Evolutionary conservation across 2,329 filamentous ascomycete genomes (phyloP), one percentile per base, ranked within the genome.

Genomic region (Sodiomyces alkalinus): DNA sequence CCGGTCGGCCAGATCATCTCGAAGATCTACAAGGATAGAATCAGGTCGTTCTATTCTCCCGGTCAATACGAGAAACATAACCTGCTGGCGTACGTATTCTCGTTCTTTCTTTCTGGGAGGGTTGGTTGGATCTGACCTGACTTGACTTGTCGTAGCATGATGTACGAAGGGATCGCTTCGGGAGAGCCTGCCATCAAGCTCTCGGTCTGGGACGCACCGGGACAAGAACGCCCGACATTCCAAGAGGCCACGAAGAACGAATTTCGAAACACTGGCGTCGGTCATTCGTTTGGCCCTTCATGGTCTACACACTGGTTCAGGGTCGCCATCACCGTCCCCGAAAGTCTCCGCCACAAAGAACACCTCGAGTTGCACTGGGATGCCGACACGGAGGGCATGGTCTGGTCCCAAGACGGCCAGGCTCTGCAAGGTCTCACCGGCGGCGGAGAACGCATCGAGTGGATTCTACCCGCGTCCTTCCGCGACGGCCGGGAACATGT

Each of bases 261-360:
- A 6, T 98, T 87, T 58, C 68, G 66, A 28, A 66, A 75, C 27
- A 80, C 86, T 7, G 60, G 68, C 12, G 73, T 85, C 30, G 86
- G 87, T 33, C 66, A 78, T 33, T 72, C 63, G 6, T 96, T 96
- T 42, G 90, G 90, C 1, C 90, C 90, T 2, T 90, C 85, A 19
- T 98, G 90, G 90, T 80, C 85, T 2, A 98, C 90, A 7, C 90
- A 96, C 52, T 98, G 90, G 90, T 92, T 98, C 67, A 81, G 75
- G 42, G 70, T 94, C 31, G 60, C 76, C 32, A 58, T 98, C 36
- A 81, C 70, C 4, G 67, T 96, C 10, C 87, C 90, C 6, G 48
- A 70, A 31, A 59, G 81, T 9, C 68, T 94, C 43, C 58, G 54
- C 16, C 58, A 83, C 38, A 82, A 90, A 43, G 73, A 86, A 40